phyloP scores from a whole-genome alignment of 257 asterid species.

The Avicennia marina region DNA sequence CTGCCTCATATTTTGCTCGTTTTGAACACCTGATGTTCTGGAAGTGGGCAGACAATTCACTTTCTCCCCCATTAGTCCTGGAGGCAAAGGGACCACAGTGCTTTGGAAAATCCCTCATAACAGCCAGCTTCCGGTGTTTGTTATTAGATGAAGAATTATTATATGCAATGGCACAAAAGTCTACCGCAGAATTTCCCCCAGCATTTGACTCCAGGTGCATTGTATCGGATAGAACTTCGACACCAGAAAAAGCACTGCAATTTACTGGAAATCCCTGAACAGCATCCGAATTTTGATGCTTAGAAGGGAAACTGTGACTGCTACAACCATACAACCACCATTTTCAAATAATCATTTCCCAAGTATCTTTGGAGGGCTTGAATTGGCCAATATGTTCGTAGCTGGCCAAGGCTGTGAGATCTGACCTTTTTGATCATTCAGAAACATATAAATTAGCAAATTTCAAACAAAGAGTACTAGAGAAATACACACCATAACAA shows the following conservation, averaged over 20 bases:
- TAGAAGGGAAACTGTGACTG: neutral
- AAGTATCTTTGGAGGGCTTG: neutral
- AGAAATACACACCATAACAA: neutral
- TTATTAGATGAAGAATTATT: neutral
- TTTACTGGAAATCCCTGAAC: neutral
- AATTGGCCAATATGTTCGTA: conserved; percentile 12
- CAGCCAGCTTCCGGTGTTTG: conserved; percentile 3
- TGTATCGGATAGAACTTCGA: neutral
- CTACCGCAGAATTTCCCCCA: neutral
- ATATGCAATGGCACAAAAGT: neutral
- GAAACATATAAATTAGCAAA: neutral
- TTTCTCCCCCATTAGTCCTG: neutral
- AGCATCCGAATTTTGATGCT: conserved; percentile 7
- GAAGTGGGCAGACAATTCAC: neutral
- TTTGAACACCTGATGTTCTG: neutral
- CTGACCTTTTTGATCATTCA: conserved; percentile 5
- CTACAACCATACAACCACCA: neutral
- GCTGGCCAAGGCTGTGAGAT: neutral
- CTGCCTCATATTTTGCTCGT: neutral
- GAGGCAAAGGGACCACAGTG: neutral
- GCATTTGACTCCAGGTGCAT: neutral
- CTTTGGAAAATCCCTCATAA: neutral
- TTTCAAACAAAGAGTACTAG: neutral
- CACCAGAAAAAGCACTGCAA: neutral
- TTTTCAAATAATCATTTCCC: neutral